phyloP scores from a whole-genome alignment of 164 flowering plant genomes.

The Buxus sempervirens region DNA sequence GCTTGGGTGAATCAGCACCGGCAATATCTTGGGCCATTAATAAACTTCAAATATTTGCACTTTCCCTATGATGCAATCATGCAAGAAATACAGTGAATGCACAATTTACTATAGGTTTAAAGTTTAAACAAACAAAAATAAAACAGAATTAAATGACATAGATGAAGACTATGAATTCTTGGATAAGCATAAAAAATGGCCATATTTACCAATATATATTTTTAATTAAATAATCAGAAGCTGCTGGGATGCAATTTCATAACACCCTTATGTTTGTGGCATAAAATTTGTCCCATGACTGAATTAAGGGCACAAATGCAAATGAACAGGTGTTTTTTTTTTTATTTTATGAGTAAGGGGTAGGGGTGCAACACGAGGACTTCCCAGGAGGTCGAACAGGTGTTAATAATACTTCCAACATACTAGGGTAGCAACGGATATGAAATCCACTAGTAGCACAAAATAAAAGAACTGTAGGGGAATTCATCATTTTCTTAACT shows the following conservation, averaged over 20 bases:
- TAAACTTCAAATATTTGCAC: constrained; percentile 11
- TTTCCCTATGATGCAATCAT: constrained; percentile 1
- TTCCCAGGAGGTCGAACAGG: too few species aligned
- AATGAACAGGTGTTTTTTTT: background rate
- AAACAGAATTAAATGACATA: background rate
- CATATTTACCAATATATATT: background rate
- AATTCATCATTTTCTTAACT: background rate
- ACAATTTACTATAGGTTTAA: background rate
- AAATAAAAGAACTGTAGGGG: background rate
- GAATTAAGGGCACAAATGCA: background rate
- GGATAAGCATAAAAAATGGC: background rate
- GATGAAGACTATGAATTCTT: background rate
- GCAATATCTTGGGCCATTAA: constrained; percentile 52
- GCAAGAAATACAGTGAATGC: background rate
- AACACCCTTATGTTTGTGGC: background rate
- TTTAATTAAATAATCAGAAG: background rate
- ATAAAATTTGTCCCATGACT: too few species aligned
- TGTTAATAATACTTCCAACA: background rate
- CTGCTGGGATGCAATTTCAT: background rate
- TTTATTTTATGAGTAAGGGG: too few species aligned
- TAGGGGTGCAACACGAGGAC: too few species aligned
- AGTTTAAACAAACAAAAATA: background rate
- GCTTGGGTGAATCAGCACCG: constrained; percentile 38
- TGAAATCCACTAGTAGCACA: background rate
- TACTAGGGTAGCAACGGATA: background rate